Conservation (phyloP, 805 yeast species). For the Maudiozyma serrabonitensis region DNA sequence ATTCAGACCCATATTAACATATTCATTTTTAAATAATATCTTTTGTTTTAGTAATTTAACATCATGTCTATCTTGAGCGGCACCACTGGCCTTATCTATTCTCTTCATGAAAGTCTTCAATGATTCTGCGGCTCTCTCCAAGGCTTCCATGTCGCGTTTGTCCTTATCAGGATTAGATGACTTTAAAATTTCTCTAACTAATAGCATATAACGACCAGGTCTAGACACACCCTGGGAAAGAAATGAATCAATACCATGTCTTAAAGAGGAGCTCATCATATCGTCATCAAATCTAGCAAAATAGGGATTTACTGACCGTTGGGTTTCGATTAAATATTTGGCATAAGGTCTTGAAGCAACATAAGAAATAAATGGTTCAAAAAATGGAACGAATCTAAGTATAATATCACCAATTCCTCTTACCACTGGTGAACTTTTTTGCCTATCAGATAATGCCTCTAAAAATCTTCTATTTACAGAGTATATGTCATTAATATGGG, state of each 20-base stretch:
- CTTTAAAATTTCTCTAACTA: constrained; percentile 74
- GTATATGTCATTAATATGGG: constrained; percentile 79
- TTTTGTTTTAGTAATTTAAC: constrained; percentile 79
- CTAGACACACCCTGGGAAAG: constrained; percentile 92
- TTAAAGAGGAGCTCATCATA: constrained; percentile 54
- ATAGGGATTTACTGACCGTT: constrained; percentile 77
- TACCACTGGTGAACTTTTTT: constrained; percentile 75
- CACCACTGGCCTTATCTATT: constrained; percentile 79
- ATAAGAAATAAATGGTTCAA: constrained; percentile 87
- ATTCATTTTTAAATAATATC: constrained; percentile 72
- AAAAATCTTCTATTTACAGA: constrained; percentile 76
- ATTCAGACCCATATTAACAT: constrained; percentile 73
- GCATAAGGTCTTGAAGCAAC: constrained; percentile 95
- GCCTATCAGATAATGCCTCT: constrained; percentile 81
- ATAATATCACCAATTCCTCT: constrained; percentile 81
- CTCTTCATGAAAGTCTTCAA: constrained; percentile 65
- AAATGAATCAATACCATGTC: constrained; percentile 76
- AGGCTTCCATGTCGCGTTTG: constrained; percentile 35
- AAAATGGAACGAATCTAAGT: constrained; percentile 70
- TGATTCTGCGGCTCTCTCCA: constrained; percentile 64
- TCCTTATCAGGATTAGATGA: constrained; percentile 73
- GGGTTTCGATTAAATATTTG: constrained; percentile 89
- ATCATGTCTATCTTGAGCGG: constrained; percentile 85
- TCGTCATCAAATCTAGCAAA: constrained; percentile 91
- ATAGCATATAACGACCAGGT: constrained; percentile 86